A percentile compares a stretch with the other conserved stretches of the same genome.
Conservation (phyloP, 2,329 filamentous ascomycete species). For the Fusarium azukiicola region DNA sequence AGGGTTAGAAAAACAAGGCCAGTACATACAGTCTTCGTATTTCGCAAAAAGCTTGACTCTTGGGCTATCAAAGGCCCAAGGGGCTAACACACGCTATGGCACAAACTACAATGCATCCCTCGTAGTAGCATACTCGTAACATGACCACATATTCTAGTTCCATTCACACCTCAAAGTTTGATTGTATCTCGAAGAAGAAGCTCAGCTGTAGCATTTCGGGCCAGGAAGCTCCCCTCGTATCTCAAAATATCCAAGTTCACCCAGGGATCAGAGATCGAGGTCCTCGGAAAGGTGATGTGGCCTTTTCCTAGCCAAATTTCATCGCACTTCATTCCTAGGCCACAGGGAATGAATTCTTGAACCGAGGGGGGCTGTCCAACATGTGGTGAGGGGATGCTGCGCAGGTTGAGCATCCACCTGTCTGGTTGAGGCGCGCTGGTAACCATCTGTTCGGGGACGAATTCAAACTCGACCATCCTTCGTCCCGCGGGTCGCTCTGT, state of each 20-base stretch:
- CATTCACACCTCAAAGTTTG: neutral
- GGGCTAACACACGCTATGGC: no score
- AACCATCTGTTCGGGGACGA: slow-evolving; percentile 30
- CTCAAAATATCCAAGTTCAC: slow-evolving; percentile 32
- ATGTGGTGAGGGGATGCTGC: slow-evolving; percentile 28
- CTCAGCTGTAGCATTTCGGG: slow-evolving; percentile 26
- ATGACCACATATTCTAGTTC: neutral
- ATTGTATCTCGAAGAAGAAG: slow-evolving; percentile 27
- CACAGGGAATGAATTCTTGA: slow-evolving; percentile 22
- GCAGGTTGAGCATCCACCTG: slow-evolving; percentile 34
- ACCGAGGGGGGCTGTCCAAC: slow-evolving; percentile 16
- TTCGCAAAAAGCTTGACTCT: no score
- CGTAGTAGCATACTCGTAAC: neutral
- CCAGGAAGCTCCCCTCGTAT: slow-evolving; percentile 34
- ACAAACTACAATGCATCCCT: no score
- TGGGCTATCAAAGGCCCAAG: no score
- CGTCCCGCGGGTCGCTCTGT: slow-evolving; percentile 29
- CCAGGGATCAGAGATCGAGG: slow-evolving; percentile 29
- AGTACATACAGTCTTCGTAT: no score
- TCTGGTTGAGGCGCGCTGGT: slow-evolving; percentile 18
- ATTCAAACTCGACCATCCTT: slow-evolving; percentile 32
- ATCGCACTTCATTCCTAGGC: slow-evolving; percentile 9
- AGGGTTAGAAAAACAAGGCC: no score
- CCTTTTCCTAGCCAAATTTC: slow-evolving; percentile 23
- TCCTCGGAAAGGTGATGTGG: slow-evolving; percentile 24